phyloP scores from a whole-genome alignment of 192 early-diverging fungal genomes.

The Podochytrium sp. region DNA sequence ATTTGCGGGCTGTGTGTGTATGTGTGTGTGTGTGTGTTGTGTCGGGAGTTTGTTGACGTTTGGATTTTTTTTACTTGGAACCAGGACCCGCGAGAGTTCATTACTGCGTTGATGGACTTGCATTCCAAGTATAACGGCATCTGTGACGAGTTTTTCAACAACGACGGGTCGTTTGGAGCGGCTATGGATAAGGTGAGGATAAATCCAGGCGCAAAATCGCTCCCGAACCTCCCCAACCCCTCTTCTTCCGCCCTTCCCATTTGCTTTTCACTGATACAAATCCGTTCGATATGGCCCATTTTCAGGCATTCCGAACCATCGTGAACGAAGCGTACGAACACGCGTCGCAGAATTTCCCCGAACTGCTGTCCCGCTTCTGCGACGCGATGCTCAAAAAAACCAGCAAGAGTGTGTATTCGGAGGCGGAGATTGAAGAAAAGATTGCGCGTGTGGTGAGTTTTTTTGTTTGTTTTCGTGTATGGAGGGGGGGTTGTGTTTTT shows the following conservation, averaged over 20 bases:
- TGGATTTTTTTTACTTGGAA: neutral
- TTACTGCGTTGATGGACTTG: constrained; percentile 65
- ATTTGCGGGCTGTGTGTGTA: neutral
- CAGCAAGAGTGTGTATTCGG: constrained; percentile 44
- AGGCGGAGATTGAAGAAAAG: constrained; percentile 72
- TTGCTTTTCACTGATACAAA: neutral
- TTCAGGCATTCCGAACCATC: constrained; percentile 70
- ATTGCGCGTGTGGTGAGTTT: constrained; percentile 59
- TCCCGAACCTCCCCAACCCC: neutral
- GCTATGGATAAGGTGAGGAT: constrained; percentile 81
- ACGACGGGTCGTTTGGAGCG: constrained; percentile 72
- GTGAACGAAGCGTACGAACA: constrained; percentile 59
- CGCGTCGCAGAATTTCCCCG: constrained; percentile 62
- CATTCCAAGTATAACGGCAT: constrained; percentile 69
- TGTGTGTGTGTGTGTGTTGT: neutral
- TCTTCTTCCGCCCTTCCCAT: neutral
- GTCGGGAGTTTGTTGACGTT: neutral
- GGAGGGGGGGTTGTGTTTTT: no score
- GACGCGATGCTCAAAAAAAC: constrained; percentile 75
- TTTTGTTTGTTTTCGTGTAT: constrained; percentile 14
- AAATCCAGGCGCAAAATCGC: neutral
- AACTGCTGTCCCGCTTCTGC: constrained; percentile 82
- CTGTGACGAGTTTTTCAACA: constrained; percentile 61
- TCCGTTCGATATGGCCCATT: no score
- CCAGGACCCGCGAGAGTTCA: constrained; percentile 76